Base-by-base conservation (phyloP, 805 yeast genomes). In the Metschnikowia cerradonensis region DNA sequence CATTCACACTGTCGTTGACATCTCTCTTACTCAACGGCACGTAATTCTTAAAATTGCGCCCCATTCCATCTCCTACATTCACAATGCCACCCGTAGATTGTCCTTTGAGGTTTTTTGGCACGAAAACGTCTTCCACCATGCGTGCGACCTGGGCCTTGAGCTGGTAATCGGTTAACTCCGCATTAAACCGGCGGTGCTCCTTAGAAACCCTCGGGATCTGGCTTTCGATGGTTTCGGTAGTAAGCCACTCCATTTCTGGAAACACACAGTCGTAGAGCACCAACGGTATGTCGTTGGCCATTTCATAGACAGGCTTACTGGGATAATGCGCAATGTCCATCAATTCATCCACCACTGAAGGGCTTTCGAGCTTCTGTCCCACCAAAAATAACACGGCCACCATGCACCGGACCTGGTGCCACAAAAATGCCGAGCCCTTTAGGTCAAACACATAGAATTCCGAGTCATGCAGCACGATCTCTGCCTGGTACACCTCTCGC, bases 391-490 rank as follows among this genome's bases (percentile, higher is more conserved):
- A 65, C 10, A 87, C 73, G 0, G 96, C 96, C 72, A 90, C 81
- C 94, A 94, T 94, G 58, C 96, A 90, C 51, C 99, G 79, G 17
- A 94, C 99, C 67, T 94, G 99, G 65, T 94, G 98, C 98, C 98
- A 94, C 50, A 94, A 69, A 59, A 94, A 94, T 7, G 98, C 99
- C 1, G 88, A 75, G 0, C 99, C 99, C 54, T 79, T 76, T 48
- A 94, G 70, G 63, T 90, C 90, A 65, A 92, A 82, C 50, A 83
- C 84, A 60, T 75, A 87, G 49, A 80, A 74, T 4, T 78, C 81
- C 32, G 73, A 72, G 49, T 65, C 58, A 10, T 63, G 57, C 19
- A 60, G 68, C 11, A 72, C 54, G 11, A 88, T 83, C 7, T 73
- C 65, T 0, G 90, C 75, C 45, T 73, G 67, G 37, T 78, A 60